These are phyloP conservation scores for Magnaporthiopsis incrustans DNA, from an alignment of 2,329 filamentous ascomycete genomes.

Conservation along the genomic window DNA sequence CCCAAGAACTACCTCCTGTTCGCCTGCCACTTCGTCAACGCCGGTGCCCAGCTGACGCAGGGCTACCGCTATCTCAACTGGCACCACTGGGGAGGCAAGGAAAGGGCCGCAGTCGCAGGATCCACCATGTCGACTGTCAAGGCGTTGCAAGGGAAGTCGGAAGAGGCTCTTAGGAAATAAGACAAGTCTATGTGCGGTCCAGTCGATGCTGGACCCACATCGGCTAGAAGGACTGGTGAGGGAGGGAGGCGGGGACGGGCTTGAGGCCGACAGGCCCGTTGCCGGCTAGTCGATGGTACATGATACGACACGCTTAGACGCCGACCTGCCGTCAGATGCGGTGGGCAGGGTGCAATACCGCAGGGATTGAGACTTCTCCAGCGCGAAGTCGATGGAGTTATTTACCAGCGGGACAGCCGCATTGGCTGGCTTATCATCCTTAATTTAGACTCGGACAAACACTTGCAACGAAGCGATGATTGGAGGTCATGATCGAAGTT, in stretches of 20 bases:
- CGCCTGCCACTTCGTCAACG: constrained; percentile 63
- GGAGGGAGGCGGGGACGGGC: neutral
- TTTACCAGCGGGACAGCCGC: neutral
- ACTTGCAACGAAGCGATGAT: neutral
- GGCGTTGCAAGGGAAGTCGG: constrained; percentile 21
- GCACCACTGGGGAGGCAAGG: constrained; percentile 54
- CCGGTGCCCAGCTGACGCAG: constrained; percentile 59
- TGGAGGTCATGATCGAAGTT: neutral
- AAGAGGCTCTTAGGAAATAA: constrained; percentile 32
- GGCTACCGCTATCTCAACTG: constrained; percentile 61
- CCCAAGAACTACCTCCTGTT: constrained; percentile 66
- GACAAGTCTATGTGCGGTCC: neutral
- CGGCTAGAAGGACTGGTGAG: neutral
- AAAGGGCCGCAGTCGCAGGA: constrained; percentile 33
- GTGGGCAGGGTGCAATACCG: neutral
- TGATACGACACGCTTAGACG: no score
- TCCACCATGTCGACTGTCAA: constrained; percentile 31
- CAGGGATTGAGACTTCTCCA: no score
- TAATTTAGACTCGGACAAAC: neutral
- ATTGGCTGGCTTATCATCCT: neutral
- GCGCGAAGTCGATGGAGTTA: neutral
- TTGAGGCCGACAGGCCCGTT: neutral
- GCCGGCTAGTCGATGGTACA: neutral
- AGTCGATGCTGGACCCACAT: no score
- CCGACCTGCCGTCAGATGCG: neutral